These are phyloP conservation scores for Ustilago cynodontis DNA, from an alignment of 1,284 basidiomycete species.

Conservation along the genomic window DNA sequence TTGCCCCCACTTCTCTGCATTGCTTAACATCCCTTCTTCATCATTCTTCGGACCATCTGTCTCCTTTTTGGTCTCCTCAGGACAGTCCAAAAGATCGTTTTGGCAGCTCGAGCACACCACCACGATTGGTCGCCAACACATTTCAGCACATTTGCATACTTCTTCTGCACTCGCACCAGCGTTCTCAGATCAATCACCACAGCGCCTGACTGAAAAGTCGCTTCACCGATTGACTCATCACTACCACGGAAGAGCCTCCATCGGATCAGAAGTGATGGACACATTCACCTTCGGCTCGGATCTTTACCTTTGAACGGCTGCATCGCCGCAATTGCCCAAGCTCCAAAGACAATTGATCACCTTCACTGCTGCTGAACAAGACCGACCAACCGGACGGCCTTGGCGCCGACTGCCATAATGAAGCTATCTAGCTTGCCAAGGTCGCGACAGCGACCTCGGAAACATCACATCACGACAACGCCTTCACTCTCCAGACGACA, in stretches of 20 bases:
- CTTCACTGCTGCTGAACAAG: no score
- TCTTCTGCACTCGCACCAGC: background rate
- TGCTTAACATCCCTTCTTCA: background rate
- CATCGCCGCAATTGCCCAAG: background rate
- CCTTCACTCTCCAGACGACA: background rate
- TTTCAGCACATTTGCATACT: background rate
- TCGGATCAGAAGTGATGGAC: background rate
- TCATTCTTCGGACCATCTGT: background rate
- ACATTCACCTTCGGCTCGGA: background rate
- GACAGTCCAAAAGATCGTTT: background rate
- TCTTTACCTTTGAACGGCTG: background rate
- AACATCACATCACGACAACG: background rate
- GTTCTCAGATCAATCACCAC: background rate
- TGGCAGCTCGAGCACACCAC: background rate
- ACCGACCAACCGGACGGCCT: constrained; percentile 14
- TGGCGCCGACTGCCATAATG: constrained; percentile 27
- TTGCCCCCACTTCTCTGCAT: background rate
- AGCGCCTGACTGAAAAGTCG: background rate
- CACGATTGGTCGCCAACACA: background rate
- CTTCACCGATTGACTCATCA: background rate
- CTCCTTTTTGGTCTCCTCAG: no score
- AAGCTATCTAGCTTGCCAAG: constrained; percentile 28
- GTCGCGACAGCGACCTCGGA: constrained; percentile 31
- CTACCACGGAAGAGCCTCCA: background rate
- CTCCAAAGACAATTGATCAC: no score